phyloP scores from a whole-genome alignment of 2,329 filamentous ascomycete genomes.

The Daldinia eschscholtzii region DNA sequence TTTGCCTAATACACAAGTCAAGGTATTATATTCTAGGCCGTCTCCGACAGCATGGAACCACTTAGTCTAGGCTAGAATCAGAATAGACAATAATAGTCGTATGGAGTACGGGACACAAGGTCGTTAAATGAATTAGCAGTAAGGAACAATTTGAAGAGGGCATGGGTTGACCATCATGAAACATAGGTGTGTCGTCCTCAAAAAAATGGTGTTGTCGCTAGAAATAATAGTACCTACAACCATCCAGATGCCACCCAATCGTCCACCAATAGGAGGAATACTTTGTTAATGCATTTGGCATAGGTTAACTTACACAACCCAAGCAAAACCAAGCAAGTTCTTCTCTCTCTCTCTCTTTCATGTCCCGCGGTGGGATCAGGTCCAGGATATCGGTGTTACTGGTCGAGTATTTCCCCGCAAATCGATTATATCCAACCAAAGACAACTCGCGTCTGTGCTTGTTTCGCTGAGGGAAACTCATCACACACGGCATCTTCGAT shows the following conservation, averaged over 20 bases:
- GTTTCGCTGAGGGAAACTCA: constrained; percentile 27
- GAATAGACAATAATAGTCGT: constrained; percentile 30
- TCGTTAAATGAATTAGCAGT: constrained; percentile 28
- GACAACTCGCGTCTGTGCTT: constrained; percentile 30
- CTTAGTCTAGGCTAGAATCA: constrained; percentile 41
- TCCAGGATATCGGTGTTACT: constrained; percentile 51
- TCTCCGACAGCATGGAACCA: constrained; percentile 45
- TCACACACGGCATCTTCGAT: constrained; percentile 33
- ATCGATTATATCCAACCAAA: constrained; percentile 43
- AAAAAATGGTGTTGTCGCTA: constrained; percentile 26
- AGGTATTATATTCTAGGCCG: constrained; percentile 43
- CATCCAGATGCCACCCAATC: constrained; percentile 21
- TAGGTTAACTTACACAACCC: constrained; percentile 39
- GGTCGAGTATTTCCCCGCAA: constrained; percentile 51
- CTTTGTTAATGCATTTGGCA: constrained; percentile 17
- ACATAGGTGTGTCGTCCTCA: constrained; percentile 22
- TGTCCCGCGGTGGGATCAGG: constrained; percentile 42
- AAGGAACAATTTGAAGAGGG: constrained; percentile 25
- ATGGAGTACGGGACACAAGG: constrained; percentile 30
- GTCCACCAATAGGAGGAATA: constrained; percentile 37
- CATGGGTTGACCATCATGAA: constrained; percentile 37
- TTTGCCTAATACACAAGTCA: constrained; percentile 41
- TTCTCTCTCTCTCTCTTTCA: constrained; percentile 25
- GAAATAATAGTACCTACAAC: constrained; percentile 23
- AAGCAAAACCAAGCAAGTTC: constrained; percentile 29